Percentiles rank a stretch among this genome's conserved stretches.
phyloP scores from a whole-genome alignment of 768 basidiomycete species.

The Tricholoma matsutake region DNA sequence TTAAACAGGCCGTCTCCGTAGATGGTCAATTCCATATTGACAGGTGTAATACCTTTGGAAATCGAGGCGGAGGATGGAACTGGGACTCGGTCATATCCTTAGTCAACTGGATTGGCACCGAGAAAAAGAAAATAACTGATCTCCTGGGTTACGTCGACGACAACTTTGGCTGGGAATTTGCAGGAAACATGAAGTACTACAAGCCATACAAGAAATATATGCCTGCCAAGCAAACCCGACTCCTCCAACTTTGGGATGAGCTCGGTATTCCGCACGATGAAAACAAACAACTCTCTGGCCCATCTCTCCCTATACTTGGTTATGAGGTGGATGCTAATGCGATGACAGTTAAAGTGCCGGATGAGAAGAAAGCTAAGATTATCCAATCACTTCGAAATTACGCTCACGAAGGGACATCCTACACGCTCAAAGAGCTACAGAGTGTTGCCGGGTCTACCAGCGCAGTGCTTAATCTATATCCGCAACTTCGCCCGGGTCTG shows the following conservation, averaged over 20 bases:
- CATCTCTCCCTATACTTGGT: not conserved
- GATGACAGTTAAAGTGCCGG: constrained; percentile 1
- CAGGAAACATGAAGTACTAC: not conserved
- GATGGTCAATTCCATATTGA: constrained; percentile 28
- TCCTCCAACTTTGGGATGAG: constrained; percentile 2
- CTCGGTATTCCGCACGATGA: constrained; percentile 7
- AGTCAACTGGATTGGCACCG: not conserved
- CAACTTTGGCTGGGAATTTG: not conserved
- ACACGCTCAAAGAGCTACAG: not conserved
- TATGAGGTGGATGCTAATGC: constrained; percentile 6
- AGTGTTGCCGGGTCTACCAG: not conserved
- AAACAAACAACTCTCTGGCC: constrained; percentile 5
- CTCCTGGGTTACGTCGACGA: not conserved
- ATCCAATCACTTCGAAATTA: not conserved
- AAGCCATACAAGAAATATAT: constrained; percentile 1
- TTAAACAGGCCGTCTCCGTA: constrained; percentile 33
- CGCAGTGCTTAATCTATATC: not conserved
- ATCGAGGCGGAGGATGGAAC: not conserved
- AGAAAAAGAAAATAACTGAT: not conserved
- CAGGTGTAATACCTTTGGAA: not conserved
- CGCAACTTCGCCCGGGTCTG: not conserved
- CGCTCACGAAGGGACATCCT: not conserved
- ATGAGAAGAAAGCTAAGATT: not conserved
- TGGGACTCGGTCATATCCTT: not conserved
- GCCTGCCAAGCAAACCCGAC: not conserved